A percentile compares a stretch with the other conserved stretches of the same genome.
Evolutionary conservation across 495 filamentous ascomycete genomes (phyloP).

Genomic region (Annulohypoxylon nitens): DNA sequence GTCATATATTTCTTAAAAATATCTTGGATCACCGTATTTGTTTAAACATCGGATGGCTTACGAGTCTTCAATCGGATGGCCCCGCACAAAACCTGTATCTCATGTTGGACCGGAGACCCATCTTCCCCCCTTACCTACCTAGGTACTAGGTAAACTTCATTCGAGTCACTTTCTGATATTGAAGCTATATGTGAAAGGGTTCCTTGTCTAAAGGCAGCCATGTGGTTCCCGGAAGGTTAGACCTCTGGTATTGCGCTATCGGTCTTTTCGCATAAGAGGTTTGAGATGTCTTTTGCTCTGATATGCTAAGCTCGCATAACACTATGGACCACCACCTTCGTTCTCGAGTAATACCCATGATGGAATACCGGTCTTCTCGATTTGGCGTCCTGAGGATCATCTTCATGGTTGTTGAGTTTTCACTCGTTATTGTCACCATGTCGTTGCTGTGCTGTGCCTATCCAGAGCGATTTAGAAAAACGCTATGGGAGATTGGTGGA

Average conservation of each 20-base stretch:
- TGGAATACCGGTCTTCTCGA: not conserved
- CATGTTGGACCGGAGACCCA: not conserved
- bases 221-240: not conserved
- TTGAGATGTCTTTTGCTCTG: not conserved
- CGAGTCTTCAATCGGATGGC: not conserved
- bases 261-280: not conserved
- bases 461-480: slow-evolving; percentile 32
- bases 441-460: slow-evolving; percentile 37
- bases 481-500: slow-evolving; percentile 47
- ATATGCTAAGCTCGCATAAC: not conserved
- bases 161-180: not conserved
- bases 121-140: not conserved
- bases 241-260: not conserved
- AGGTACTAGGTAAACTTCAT: not conserved
- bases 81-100: not conserved
- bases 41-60: not conserved
- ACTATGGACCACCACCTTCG: not conserved
- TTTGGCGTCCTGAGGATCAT: not conserved
- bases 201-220: not conserved
- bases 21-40: not conserved
- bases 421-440: slow-evolving; percentile 21
- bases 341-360: not conserved
- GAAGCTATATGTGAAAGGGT: not conserved
- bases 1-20: not conserved
- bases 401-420: slow-evolving; percentile 4